Conservation (phyloP, 2,329 filamentous ascomycete genomes). For the Aspergillus sp. region DNA sequence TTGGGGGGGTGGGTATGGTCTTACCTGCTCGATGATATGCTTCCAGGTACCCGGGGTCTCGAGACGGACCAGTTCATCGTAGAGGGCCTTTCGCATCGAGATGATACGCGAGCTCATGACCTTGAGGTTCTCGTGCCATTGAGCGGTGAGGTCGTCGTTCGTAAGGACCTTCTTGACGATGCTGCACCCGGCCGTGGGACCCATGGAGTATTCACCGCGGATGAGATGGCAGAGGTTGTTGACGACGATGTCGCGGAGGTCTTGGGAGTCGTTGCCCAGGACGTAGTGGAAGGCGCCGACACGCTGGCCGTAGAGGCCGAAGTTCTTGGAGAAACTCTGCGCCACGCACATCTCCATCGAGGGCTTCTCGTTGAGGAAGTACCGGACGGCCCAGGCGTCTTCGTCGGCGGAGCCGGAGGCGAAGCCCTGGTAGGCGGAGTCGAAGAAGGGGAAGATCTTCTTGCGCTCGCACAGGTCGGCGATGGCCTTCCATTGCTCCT, state of each 20-base stretch:
- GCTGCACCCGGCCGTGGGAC: conserved; percentile 82
- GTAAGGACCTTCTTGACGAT: conserved; percentile 83
- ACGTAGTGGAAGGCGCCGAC: conserved; percentile 82
- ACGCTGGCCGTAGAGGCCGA: conserved; percentile 90
- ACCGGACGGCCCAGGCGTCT: conserved; percentile 84
- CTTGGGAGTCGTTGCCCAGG: conserved; percentile 28
- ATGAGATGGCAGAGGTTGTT: conserved; percentile 42
- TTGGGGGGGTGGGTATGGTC: neutral
- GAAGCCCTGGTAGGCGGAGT: conserved; percentile 96
- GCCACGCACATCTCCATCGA: conserved; percentile 68
- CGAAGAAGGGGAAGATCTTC: conserved; percentile 95
- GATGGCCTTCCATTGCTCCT: conserved; percentile 89
- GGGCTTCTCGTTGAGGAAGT: conserved; percentile 74
- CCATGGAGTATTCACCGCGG: conserved; percentile 42
- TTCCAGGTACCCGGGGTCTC: conserved; percentile 92
- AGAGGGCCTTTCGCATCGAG: conserved; percentile 77
- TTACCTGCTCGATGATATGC: conserved; percentile 93
- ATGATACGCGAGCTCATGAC: conserved; percentile 96
- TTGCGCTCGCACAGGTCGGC: conserved; percentile 74
- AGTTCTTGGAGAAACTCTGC: conserved; percentile 62
- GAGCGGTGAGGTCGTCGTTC: conserved; percentile 70
- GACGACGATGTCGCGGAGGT: conserved; percentile 32
- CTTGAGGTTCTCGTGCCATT: conserved; percentile 86
- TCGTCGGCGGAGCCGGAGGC: conserved; percentile 82
- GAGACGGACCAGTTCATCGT: conserved; percentile 76